Conservation (phyloP, 2,329 filamentous ascomycete genomes). For the Aspergillus jensenii region DNA sequence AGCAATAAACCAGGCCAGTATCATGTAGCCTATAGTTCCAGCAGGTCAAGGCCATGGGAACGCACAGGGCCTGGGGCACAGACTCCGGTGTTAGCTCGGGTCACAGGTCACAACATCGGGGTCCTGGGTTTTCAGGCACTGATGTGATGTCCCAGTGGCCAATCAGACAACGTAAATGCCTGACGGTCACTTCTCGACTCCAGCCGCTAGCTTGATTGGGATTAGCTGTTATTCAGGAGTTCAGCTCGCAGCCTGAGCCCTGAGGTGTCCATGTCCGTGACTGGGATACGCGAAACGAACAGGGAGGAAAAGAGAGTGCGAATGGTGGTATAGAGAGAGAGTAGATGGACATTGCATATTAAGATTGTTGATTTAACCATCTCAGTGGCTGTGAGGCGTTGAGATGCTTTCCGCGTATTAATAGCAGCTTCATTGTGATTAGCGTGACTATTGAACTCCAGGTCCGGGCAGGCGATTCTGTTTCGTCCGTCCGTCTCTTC, state of each 20-base stretch:
- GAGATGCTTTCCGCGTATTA: not conserved
- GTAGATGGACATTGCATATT: not conserved
- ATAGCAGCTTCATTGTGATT: slow-evolving; percentile 9
- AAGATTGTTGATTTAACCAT: not conserved
- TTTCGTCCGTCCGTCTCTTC: not conserved
- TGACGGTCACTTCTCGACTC: slow-evolving; percentile 4
- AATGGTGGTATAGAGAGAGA: not conserved
- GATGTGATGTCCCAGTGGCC: not conserved
- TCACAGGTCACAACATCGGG: not conserved
- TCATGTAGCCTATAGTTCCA: not conserved
- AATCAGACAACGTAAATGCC: not conserved
- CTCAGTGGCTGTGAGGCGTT: not conserved
- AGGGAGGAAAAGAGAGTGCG: not conserved
- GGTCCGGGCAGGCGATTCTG: slow-evolving; percentile 2
- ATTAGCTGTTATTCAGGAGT: slow-evolving; percentile 5
- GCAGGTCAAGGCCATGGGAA: not conserved
- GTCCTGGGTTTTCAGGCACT: slow-evolving; percentile 13
- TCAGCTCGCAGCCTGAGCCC: slow-evolving; percentile 3
- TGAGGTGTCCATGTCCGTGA: not conserved
- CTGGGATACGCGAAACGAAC: not conserved
- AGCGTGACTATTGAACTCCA: slow-evolving; percentile 10
- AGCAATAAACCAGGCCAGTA: not conserved
- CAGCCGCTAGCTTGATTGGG: not conserved
- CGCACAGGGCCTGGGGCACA: not conserved
- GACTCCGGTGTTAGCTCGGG: not conserved